A percentile compares a stretch with the other conserved stretches of the same genome.
These are phyloP conservation scores for Lodderomyces oxycetoniae DNA, from an alignment of 1,139 yeast genomes.

Conservation along the genomic window DNA sequence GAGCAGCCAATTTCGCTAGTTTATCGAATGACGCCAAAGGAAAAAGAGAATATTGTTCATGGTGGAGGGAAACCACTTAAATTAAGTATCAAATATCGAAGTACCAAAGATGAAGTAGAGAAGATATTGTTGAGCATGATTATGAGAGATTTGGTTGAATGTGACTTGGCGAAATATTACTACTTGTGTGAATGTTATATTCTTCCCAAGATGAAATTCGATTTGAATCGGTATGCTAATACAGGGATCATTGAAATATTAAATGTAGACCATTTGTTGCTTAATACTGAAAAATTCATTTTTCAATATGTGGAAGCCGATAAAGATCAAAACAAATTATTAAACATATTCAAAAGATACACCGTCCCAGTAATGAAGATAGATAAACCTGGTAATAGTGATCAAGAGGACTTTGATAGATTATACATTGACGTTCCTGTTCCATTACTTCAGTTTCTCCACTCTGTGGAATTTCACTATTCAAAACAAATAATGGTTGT, in stretches of 20 bases:
- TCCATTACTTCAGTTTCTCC: conserved; percentile 49
- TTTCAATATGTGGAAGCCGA: conserved; percentile 15
- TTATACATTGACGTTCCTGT: conserved; percentile 48
- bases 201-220: conserved; percentile 25
- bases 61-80: conserved; percentile 16
- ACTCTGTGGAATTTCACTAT: conserved; percentile 43
- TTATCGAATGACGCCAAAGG: conserved; percentile 41
- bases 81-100: conserved; percentile 42
- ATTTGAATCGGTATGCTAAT: conserved; percentile 37
- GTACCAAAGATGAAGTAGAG: conserved; percentile 41
- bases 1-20: conserved; percentile 69
- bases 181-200: conserved; percentile 24
- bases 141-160: conserved; percentile 11
- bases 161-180: conserved; percentile 18
- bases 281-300: conserved; percentile 15
- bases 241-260: conserved; percentile 21
- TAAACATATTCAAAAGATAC: conserved; percentile 12
- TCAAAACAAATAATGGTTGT: conserved; percentile 46
- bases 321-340: conserved; percentile 15
- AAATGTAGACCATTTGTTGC: conserved; percentile 17
- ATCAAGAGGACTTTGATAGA: not conserved
- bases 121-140: conserved; percentile 4
- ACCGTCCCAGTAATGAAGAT: not conserved
- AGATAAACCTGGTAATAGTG: not conserved
- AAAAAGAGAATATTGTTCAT: conserved; percentile 16